Conservation (phyloP, 1,284 basidiomycete species). For the Pterula multifida region DNA sequence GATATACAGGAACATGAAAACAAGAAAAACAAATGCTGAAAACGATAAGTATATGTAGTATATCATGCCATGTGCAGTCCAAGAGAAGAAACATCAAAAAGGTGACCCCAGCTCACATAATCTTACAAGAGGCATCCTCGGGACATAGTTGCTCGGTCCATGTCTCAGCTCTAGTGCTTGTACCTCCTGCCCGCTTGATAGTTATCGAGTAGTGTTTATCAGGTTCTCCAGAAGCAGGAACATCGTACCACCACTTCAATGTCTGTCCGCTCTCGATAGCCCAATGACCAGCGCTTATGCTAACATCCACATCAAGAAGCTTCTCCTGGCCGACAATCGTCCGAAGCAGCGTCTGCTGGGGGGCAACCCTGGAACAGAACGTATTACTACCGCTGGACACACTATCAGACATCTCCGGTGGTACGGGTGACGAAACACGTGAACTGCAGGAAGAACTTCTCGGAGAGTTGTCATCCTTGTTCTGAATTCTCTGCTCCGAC, state of each 20-base stretch:
- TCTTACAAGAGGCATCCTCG: constrained; percentile 3
- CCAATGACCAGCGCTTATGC: constrained; percentile 58
- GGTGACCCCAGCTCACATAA: constrained; percentile 7
- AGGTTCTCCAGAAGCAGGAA: constrained; percentile 36
- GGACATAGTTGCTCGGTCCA: constrained; percentile 7
- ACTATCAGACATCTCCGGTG: not conserved
- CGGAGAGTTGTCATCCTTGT: not conserved
- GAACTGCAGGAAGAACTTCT: not conserved
- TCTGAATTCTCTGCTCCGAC: not conserved
- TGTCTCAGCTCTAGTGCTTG: constrained; percentile 26
- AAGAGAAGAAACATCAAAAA: not conserved
- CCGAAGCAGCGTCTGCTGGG: not conserved
- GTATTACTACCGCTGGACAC: not conserved
- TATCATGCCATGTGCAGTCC: not conserved
- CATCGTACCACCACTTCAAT: constrained; percentile 79
- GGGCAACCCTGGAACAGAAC: not conserved
- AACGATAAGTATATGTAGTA: not conserved
- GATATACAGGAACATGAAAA: not conserved
- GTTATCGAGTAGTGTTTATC: constrained; percentile 52
- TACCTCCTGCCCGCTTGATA: constrained; percentile 51
- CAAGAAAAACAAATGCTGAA: not conserved
- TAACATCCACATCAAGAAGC: constrained; percentile 30
- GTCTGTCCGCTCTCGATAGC: constrained; percentile 52
- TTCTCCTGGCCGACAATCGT: not conserved
- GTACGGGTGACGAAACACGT: not conserved